Evolutionary conservation across 2,329 filamentous ascomycete species (phyloP), one percentile per base, ranked within the genome.

Genomic region (Mycosphaerella sp.): DNA sequence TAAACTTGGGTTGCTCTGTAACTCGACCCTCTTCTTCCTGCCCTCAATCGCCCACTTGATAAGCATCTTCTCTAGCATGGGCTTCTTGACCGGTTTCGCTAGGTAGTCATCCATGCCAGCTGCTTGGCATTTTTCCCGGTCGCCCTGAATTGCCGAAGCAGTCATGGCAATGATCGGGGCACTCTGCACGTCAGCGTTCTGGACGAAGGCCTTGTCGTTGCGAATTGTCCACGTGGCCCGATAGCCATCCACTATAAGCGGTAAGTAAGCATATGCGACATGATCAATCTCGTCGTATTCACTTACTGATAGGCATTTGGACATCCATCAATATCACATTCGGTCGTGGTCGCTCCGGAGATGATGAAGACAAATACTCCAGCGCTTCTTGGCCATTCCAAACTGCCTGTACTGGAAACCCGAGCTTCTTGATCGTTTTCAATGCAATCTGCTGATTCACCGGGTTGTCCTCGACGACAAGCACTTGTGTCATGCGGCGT

Each of bases 161-260:
- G 86, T 89, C 84, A 89, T 87, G n/a, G 86, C 86, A 34, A 89
- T 82, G 44, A 89, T 87, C 0, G 85, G 85, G 4, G 87, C 82
- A 39, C 82, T 74, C 49, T 76, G 73, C 3, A 79, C 66, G 14
- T 69, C 68, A 1, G 81, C 73, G 46, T 79, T 76, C 2, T 71
- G 62, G 36, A 77, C 81, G 68, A 86, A 89, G 0, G 84, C 82
- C 1, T 76, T 64, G 58, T 86, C 80, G 49, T 85, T 82, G 13
- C 86, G 77, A 41, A 91, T 76, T 8, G 85, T 75, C 59, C 88
- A 85, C 0, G 86, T 90, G 37, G 86, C 85, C 51, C 80, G 80
- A 66, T 90, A 90, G 1, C 87, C 87, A 61, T 90, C 87, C 55
- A 88, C 21, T 25, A 25, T 5, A 25, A 6, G 7, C 21, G 4